Base-by-base conservation (phyloP, 306 rosid species). In the Echinosophora koreensis region DNA sequence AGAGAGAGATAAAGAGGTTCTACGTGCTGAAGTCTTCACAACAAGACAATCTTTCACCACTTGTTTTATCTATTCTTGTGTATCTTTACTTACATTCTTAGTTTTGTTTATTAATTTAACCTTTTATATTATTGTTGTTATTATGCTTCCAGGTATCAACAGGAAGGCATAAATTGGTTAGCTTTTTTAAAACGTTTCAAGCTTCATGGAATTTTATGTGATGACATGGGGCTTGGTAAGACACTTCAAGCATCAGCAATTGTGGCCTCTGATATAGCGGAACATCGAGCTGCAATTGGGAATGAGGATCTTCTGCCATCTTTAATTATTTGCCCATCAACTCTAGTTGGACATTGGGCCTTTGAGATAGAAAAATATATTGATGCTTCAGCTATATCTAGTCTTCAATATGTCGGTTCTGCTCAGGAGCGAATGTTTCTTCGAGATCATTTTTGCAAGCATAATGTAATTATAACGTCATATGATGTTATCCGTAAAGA, bases 141-240 rank as follows among this genome's bases (percentile, higher is more conserved):
- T 65, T 62, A 30, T 74, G 74, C 79, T 80, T 88, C 72, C 81
- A 95, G 98, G 91, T 95, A 95, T 81, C 98, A 95, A 79, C 97
- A 95, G 72, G 98, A 95, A 89, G 98, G 98, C 55, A 95, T 95
- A 81, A 95, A 95, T 82, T 95, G 97, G 98, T 84, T 95, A 78
- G 96, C 97, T 13, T 95, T 95, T 84, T 79, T 95, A 80, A 95
- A 89, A 77, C 97, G 98, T 74, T 95, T 95, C 89, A 95, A 95
- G 92, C 98, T 95, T 89, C 98, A 95, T 92, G 98, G 98, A 82
- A 95, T 95, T 82, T 87, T 95, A 80, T 95, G 98, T 83, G 98
- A 95, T 80, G 98, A 95, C 84, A 95, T 95, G 98, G 98, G 98
- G 49, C 98, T 95, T 66, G 98, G 98, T 66, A 95, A 95, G 90